Base-by-base conservation (phyloP, 208 protist species). In the Trypanosoma avium region DNA sequence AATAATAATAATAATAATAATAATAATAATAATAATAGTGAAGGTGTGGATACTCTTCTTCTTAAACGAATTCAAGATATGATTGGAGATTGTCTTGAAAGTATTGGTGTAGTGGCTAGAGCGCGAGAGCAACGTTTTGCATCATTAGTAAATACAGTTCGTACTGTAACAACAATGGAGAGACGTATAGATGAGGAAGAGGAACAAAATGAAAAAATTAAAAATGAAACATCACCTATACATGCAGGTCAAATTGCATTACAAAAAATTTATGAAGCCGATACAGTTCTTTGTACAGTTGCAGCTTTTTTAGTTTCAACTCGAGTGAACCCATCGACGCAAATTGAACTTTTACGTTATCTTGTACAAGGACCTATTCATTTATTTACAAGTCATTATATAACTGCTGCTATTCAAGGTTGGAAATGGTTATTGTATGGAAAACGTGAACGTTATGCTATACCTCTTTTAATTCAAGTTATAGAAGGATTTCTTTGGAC, bases 351-450 rank as follows among this genome's bases (percentile, higher is more conserved):
- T 32, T 60, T 95, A n/a, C 74, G 70, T 36, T 77, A 73, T 64
- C 58, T 92, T 40, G 83, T 92, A 45, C 81, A 87, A 52, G 75
- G 77, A 9, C 77, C 89, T 1, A 77, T 95, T 19, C 73, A 77
- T 42, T 62, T 79, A 35, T 90, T 90, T 58, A 61, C 75, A 72
- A 78, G 66, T 24, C 71, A 80, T 54, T 43, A 77, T 54, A 66
- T 91, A 42, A 58, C 71, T 19, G 70, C 78, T 15, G 89, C 84
- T n/a, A 77, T 83, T 40, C 61, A 77, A 40, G 53, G 78, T 60
- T 92, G 86, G 85, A 72, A 64, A 32, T 92, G 85, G 86, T 61
- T 95, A 67, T 68, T 92, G 32, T 75, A 73, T 56, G 74, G 74
- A 45, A 73, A 75, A 57, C 67, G 68, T 12, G 76, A 77, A 50